Base-by-base conservation (phyloP, 1,284 basidiomycete genomes). In the Dichomitus squalens region DNA sequence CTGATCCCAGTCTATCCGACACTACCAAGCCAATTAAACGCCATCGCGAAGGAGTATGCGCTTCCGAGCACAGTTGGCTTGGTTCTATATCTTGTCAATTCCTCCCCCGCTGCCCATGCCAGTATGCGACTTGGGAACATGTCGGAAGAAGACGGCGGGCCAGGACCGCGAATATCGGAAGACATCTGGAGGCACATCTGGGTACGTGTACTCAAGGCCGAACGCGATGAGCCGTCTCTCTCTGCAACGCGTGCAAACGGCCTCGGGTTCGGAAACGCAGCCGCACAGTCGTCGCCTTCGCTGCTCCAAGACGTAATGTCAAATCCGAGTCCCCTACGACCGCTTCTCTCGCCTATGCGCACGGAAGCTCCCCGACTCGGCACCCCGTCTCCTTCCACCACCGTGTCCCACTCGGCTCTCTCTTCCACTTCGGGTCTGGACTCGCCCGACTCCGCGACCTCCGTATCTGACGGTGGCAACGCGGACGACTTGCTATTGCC, bases 31-130 rank as follows among this genome's bases (percentile, higher is more conserved):
- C 91, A 93, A 66, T 75, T 93, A 6, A 75, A 76, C 40, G 88
- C 89, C n/a, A 92, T 93, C 52, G 89, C 92, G n/a, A 86, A 86
- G 69, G 92, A 95, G 72, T 95, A 93, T 69, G 88, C 88, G 8
- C 77, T 95, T 12, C 92, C 92, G 1, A 92, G 88, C 64, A 89
- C 88, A 0, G 73, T 82, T 14, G 92, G 93, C 14, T 75, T 95
- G 53, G 76, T 92, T 41, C 76, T 95, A 3, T 95, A 92, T 69
- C 83, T 95, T 43, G 78, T 91, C 44, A 76, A 79, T 21, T 71
- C 77, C 38, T 64, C 77, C 53, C 61, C 74, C 12, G 57, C 59
- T 5, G 60, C 62, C 9, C 55, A 58, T 27, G 57, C 55, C 14
- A 57, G 33, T 41, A 60, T 60, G 56, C 49, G 57, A 3, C 53